Conservation (phyloP, 1,284 basidiomycete species). For the Malassezia dermatis region DNA sequence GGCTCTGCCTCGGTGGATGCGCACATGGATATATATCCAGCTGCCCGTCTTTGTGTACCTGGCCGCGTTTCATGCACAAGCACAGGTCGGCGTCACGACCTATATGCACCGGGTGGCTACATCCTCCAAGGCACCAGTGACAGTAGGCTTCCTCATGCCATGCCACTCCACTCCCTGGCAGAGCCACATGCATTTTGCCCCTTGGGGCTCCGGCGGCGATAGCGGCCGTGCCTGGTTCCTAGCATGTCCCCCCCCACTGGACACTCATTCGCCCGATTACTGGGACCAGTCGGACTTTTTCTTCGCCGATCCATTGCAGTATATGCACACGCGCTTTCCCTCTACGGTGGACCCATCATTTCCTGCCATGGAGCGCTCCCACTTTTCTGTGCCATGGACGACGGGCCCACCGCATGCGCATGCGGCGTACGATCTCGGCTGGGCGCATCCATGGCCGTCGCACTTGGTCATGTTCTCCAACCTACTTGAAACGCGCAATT, state of each 20-base stretch:
- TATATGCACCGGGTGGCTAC: slow-evolving; percentile 17
- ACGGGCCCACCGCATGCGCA: not conserved
- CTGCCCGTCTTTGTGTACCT: slow-evolving; percentile 26
- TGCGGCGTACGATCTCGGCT: slow-evolving; percentile 40
- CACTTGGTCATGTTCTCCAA: slow-evolving; percentile 70
- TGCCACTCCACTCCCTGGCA: slow-evolving; percentile 97
- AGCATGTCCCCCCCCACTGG: slow-evolving; percentile 21
- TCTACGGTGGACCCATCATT: slow-evolving; percentile 57
- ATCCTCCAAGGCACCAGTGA: slow-evolving; percentile 5
- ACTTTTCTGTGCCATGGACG: not conserved
- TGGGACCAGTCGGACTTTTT: slow-evolving; percentile 74
- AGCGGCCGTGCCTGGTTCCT: slow-evolving; percentile 26
- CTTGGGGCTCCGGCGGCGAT: slow-evolving; percentile 17
- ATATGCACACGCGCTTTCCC: slow-evolving; percentile 62
- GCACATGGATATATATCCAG: slow-evolving; percentile 19
- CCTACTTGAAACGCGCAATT: slow-evolving; percentile 52
- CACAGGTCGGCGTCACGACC: slow-evolving; percentile 25
- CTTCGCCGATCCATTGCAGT: slow-evolving; percentile 62
- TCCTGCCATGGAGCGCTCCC: slow-evolving; percentile 49
- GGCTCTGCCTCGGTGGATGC: slow-evolving; percentile 3
- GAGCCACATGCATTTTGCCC: slow-evolving; percentile 62
- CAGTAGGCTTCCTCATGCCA: slow-evolving; percentile 76
- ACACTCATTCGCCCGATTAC: slow-evolving; percentile 50
- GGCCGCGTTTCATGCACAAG: slow-evolving; percentile 24
- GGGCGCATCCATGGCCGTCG: slow-evolving; percentile 67